A percentile compares a stretch with the other conserved stretches of the same genome.
Evolutionary conservation across 2,329 filamentous ascomycete species (phyloP).

Genomic region (Cryphonectria japonica): DNA sequence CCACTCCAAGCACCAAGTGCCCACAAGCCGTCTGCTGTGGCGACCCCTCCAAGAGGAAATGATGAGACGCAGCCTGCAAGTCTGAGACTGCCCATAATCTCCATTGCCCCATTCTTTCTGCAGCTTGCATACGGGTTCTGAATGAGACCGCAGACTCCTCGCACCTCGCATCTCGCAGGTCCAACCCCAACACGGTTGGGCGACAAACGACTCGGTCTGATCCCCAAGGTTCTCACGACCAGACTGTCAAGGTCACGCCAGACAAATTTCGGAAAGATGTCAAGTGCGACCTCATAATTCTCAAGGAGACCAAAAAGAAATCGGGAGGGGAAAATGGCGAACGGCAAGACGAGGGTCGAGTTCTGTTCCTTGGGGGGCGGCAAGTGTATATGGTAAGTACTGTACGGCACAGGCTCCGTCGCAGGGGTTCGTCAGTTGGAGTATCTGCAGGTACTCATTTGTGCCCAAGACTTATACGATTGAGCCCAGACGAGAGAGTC

Average conservation of each 20-base stretch:
- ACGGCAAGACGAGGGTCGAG: neutral
- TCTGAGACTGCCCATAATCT: conserved; percentile 15
- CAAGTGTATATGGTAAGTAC: neutral
- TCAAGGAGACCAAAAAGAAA: neutral
- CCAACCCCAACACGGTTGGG: neutral
- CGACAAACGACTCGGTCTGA: neutral
- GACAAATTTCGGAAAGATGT: neutral
- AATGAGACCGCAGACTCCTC: conserved; percentile 19
- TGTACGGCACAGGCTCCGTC: conserved; percentile 5
- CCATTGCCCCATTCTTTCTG: conserved; percentile 24
- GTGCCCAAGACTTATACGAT: conserved; percentile 22
- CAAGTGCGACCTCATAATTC: neutral
- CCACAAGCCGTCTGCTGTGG: neutral
- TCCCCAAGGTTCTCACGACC: neutral
- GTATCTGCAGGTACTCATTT: conserved; percentile 28
- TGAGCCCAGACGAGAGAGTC: neutral
- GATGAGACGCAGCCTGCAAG: conserved; percentile 7
- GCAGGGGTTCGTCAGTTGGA: conserved; percentile 15
- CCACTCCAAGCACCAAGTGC: neutral
- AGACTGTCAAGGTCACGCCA: neutral
- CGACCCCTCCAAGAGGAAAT: neutral
- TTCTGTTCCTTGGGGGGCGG: neutral
- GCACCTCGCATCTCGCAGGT: neutral
- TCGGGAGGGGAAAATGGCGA: neutral
- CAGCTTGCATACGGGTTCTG: conserved; percentile 23